Base-by-base conservation (phyloP, 768 basidiomycete species). In the Tylopilus sp. region DNA sequence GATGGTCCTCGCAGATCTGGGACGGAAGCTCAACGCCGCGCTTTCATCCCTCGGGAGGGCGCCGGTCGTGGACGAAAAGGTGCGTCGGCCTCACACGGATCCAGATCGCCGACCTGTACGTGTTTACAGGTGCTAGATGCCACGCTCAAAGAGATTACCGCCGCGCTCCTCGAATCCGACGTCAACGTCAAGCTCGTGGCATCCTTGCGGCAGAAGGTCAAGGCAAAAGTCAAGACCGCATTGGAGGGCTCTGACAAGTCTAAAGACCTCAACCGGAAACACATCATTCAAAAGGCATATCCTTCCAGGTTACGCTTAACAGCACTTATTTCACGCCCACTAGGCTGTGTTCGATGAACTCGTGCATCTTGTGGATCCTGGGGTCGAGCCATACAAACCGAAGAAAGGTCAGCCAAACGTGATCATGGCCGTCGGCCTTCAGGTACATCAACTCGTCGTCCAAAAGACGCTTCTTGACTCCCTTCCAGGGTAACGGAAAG, bases 171-270 rank as follows among this genome's bases (percentile, higher is more conserved):
- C 40, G 95, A 98, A 71, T 87, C 94, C 19, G 97, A 99, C 73
- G 96, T 99, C 59, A 99, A 99, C 68, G 96, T 99, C 63, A 97
- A 96, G 70, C 83, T 98, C 21, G 97, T 98, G 19, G 82, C 92
- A 6, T 83, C 84, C 34, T 71, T 97, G 51, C 83, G 93, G 57
- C 84, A 87, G 57, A 93, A 92, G 70, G 92, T 98, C 64, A 94
- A 95, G 71, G 76, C 82, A 4, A 94, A 92, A 66, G 92, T 95
- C 49, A 88, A 97, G 67, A 82, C 89, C 6, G 76, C 86, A 21
- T 67, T 94, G 22, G 92, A 94, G 60, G 72, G 75, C 26, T 72
- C 78, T 25, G 89, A 89, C 64, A 87, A 88, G 62, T 78, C 83
- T 31, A 90, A 87, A 63, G 92, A 95, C 48, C 67, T 78, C 49